phyloP scores from a whole-genome alignment of 495 filamentous ascomycete genomes.

The Trichoderma reesei region DNA sequence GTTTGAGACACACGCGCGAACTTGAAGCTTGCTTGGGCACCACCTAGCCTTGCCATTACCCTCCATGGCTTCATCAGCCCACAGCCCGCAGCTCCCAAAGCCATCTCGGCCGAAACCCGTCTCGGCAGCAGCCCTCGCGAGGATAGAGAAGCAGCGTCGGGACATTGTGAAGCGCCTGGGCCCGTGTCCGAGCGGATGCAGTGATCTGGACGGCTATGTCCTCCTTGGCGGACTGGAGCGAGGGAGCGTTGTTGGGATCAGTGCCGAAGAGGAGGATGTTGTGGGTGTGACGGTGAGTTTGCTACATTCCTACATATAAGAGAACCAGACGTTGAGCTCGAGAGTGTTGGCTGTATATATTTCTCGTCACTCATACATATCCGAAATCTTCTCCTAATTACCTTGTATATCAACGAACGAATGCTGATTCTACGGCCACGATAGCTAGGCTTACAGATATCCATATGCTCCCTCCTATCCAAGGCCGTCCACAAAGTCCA shows the following conservation, averaged over 20 bases:
- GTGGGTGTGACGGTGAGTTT: constrained; percentile 30
- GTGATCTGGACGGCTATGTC: constrained; percentile 35
- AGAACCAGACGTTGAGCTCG: background rate
- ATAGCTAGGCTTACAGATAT: constrained; percentile 31
- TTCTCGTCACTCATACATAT: too few relatives aligned
- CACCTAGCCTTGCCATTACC: too few relatives aligned
- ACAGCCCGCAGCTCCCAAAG: background rate
- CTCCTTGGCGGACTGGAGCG: constrained; percentile 36
- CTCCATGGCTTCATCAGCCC: too few relatives aligned
- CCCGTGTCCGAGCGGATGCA: constrained; percentile 26
- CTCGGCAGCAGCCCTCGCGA: constrained; percentile 18
- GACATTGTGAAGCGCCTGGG: constrained; percentile 13
- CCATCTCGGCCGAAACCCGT: background rate
- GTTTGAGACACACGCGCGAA: too few relatives aligned
- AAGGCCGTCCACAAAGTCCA: constrained; percentile 15
- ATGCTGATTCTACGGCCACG: background rate
- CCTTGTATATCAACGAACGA: too few relatives aligned
- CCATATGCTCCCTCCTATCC: constrained; percentile 18
- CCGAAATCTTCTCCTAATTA: too few relatives aligned
- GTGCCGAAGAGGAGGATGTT: constrained; percentile 29
- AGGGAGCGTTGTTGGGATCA: constrained; percentile 41
- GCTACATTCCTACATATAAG: background rate
- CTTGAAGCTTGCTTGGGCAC: too few relatives aligned
- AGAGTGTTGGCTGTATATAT: too few relatives aligned
- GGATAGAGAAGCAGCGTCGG: constrained; percentile 19